A percentile compares a stretch with the other conserved stretches of the same genome.
phyloP scores from a whole-genome alignment of 2,329 filamentous ascomycete genomes.

The Diaporthe citrichinensis region DNA sequence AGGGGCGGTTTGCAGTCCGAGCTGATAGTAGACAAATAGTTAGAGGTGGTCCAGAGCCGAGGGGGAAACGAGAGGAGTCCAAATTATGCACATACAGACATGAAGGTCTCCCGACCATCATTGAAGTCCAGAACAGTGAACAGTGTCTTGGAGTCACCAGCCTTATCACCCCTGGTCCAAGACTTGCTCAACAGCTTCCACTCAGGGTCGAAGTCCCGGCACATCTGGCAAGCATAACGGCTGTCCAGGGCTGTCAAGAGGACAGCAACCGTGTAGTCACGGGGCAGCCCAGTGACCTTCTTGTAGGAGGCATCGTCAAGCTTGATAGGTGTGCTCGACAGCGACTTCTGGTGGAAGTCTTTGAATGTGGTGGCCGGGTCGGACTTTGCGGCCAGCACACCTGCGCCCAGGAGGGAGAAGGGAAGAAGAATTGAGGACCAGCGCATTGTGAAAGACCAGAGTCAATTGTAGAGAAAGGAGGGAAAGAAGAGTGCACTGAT shows the following conservation, averaged over 20 bases:
- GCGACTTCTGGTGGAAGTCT: conserved; percentile 77
- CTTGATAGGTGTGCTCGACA: conserved; percentile 77
- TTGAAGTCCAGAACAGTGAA: conserved; percentile 91
- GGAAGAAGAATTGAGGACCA: conserved; percentile 75
- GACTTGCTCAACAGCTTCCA: conserved; percentile 89
- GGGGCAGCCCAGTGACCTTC: conserved; percentile 80
- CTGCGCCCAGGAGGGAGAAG: conserved; percentile 72
- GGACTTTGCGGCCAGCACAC: conserved; percentile 69
- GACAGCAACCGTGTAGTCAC: conserved; percentile 87
- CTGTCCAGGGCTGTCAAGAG: conserved; percentile 89
- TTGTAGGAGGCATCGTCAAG: conserved; percentile 83
- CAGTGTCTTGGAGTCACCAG: conserved; percentile 78
- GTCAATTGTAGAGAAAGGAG: conserved; percentile 7
- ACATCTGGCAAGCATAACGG: conserved; percentile 88
- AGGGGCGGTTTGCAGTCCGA: conserved; percentile 94
- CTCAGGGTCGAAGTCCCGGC: conserved; percentile 92
- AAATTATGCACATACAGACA: conserved; percentile 75
- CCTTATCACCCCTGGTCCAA: conserved; percentile 89
- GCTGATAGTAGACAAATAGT: conserved; percentile 62
- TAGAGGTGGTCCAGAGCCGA: not conserved
- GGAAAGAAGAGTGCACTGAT: not conserved
- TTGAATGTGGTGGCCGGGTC: conserved; percentile 73
- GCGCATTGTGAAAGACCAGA: conserved; percentile 71
- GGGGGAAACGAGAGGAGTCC: not conserved
- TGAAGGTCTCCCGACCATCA: conserved; percentile 86